Conservation (phyloP, 768 basidiomycete genomes). For the Butyriboletus loyo region DNA sequence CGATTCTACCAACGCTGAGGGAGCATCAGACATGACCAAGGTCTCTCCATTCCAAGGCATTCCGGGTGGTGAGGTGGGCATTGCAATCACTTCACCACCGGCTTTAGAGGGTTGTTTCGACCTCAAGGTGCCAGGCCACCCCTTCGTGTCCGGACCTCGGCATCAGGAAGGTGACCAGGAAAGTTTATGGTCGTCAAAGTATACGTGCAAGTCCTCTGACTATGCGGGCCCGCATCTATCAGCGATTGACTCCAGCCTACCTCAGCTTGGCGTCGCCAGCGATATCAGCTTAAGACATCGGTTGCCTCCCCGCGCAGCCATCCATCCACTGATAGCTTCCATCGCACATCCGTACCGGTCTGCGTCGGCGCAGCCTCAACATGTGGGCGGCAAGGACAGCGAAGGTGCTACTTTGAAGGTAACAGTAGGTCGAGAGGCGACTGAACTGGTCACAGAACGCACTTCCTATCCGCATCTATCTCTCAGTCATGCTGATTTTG, state of each 20-base stretch:
- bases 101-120: constrained; percentile 21
- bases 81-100: constrained; percentile 43
- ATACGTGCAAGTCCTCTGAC: constrained; percentile 27
- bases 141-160: constrained; percentile 2
- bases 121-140: constrained; percentile 1
- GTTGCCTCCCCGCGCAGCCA: constrained; percentile 31
- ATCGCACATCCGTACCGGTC: constrained; percentile 31
- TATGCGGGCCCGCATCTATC: constrained; percentile 44
- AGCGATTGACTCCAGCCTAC: constrained; percentile 21
- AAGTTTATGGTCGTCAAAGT: constrained; percentile 8
- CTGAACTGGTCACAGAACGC: neutral
- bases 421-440: neutral
- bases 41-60: constrained; percentile 32
- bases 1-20: neutral
- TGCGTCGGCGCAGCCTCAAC: neutral
- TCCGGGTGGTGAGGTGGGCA: constrained; percentile 34
- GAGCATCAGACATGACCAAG: constrained; percentile 1
- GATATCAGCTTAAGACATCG: constrained; percentile 36
- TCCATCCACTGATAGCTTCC: constrained; percentile 19
- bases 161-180: neutral
- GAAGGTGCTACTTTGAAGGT: neutral
- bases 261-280: constrained; percentile 16
- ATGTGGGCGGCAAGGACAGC: neutral
- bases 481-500: constrained; percentile 32
- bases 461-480: constrained; percentile 21